Evolutionary conservation across 768 basidiomycete genomes (phyloP).

Genomic region (Phaffia australis): DNA sequence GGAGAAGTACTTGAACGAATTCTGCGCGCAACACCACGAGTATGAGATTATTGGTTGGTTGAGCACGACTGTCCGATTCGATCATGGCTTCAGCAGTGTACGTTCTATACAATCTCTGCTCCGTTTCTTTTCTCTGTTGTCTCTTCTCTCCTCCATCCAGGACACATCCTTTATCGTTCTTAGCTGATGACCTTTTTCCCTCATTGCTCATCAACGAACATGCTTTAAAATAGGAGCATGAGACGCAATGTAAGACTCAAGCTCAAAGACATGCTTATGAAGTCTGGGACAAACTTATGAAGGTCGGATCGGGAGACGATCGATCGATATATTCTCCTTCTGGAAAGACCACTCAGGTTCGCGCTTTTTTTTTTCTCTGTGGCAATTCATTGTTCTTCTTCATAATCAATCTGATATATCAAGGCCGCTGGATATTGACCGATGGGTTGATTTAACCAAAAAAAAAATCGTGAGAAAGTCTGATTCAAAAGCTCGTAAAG

Average conservation of each 20-base stretch:
- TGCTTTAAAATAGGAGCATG: constrained; percentile 40
- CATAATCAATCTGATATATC: no score
- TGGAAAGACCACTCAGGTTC: no score
- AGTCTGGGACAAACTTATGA: constrained; percentile 11
- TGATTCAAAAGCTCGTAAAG: no score
- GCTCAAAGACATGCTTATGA: constrained; percentile 41
- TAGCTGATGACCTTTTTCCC: constrained; percentile 27
- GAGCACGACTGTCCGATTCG: not conserved
- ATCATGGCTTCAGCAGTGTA: not conserved
- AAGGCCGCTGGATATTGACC: no score
- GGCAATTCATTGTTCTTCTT: no score
- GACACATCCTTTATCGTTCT: not conserved
- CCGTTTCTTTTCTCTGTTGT: not conserved
- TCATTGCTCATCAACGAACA: constrained; percentile 40
- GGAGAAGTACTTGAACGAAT: constrained; percentile 41
- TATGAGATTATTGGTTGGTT: constrained; percentile 41
- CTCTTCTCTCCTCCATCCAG: no score
- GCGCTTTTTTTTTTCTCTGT: no score
- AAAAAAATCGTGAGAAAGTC: no score
- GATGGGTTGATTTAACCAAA: no score
- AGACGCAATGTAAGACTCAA: constrained; percentile 32
- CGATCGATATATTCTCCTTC: no score
- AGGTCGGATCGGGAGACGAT: no score
- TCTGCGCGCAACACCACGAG: constrained; percentile 42
- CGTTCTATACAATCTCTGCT: no score